Percentiles rank a stretch among this genome's conserved stretches.
phyloP scores from a whole-genome alignment of 441 rosid genomes.

The Theobroma grandiflorum region DNA sequence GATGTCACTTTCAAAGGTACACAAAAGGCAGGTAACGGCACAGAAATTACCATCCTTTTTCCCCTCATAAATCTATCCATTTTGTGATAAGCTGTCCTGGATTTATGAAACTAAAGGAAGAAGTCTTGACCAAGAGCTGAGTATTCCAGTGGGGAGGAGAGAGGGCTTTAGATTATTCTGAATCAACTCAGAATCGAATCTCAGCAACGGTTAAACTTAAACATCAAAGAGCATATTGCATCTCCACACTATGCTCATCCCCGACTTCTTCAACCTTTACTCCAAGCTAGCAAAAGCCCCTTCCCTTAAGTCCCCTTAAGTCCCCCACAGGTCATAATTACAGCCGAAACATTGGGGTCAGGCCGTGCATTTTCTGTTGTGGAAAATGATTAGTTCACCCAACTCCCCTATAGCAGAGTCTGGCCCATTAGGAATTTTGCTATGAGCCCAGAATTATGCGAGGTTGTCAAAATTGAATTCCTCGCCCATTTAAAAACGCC shows the following conservation, averaged over 20 bases:
- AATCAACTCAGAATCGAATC: not conserved
- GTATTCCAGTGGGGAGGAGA: not conserved
- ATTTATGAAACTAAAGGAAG: no score
- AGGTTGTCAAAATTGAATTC: no score
- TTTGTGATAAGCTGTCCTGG: no score
- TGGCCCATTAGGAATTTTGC: not conserved
- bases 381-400: not conserved
- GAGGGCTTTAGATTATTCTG: not conserved
- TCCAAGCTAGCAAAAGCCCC: not conserved
- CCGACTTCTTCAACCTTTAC: not conserved
- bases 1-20: no score
- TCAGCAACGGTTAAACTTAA: not conserved
- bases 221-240: not conserved
- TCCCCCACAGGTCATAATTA: not conserved
- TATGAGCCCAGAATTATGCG: no score
- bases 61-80: no score
- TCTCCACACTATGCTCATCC: not conserved
- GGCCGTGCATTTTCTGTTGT: not conserved
- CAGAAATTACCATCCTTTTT: no score
- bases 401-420: not conserved
- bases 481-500: not conserved
- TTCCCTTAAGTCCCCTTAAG: not conserved
- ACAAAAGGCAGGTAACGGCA: no score
- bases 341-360: not conserved
- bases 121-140: no score